Evolutionary conservation across 1,284 basidiomycete species (phyloP).

Genomic region (Microbotryum violaceum): DNA sequence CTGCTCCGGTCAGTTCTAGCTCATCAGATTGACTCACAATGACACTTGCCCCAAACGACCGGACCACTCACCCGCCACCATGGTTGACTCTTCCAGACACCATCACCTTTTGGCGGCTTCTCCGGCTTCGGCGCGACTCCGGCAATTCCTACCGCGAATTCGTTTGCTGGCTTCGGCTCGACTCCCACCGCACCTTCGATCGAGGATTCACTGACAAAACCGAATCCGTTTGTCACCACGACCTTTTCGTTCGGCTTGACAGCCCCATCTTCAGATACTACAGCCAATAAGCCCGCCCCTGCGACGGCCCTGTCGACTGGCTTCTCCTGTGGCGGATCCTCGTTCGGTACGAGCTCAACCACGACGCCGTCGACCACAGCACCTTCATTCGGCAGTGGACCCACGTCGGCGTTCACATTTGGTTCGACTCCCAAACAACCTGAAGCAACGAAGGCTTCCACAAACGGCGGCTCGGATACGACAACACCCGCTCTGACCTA

Average conservation of each 20-base stretch:
- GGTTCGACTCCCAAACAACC: conserved; percentile 2
- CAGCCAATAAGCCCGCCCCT: conserved; percentile 9
- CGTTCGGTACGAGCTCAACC: not conserved
- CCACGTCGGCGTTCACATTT: conserved; percentile 27
- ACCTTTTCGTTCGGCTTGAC: conserved; percentile 14
- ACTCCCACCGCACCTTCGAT: not conserved
- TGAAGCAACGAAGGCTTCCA: conserved; percentile 37
- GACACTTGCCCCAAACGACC: accelerated
- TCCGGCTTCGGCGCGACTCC: not conserved
- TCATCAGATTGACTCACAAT: too few species aligned
- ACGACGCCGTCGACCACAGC: conserved; percentile 5
- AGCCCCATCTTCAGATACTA: conserved; percentile 11
- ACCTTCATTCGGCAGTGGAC: conserved; percentile 14
- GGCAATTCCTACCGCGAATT: conserved; percentile 3
- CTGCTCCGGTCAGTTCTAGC: conserved; percentile 15
- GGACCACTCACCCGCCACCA: not conserved
- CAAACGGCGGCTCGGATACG: conserved; percentile 19
- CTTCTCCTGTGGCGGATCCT: conserved; percentile 27
- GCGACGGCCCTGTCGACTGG: conserved; percentile 12
- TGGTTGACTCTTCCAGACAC: not conserved
- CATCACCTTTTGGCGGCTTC: conserved; percentile 11
- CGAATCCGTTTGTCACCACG: conserved; percentile 9
- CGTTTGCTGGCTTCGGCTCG: conserved; percentile 19
- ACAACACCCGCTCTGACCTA: conserved; percentile 47
- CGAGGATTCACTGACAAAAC: not conserved